Percentiles rank a stretch among this genome's conserved stretches.
Conservation (phyloP, 2,329 filamentous ascomycete species). For the Xylariaceae sp. region DNA sequence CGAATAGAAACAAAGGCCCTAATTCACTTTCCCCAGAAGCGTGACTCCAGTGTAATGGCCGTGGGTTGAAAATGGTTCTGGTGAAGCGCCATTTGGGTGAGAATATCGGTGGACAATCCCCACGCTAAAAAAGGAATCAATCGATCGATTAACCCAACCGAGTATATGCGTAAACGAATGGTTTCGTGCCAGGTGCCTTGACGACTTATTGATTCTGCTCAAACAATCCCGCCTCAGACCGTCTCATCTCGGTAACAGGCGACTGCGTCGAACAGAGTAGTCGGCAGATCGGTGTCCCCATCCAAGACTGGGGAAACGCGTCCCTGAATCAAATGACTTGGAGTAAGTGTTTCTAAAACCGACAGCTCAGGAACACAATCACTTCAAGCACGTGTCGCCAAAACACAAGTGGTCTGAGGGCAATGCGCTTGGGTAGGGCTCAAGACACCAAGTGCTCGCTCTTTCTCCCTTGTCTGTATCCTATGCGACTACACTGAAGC, state of each 20-base stretch:
- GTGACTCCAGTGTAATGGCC: no score
- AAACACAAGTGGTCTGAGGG: not conserved
- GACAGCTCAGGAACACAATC: not conserved
- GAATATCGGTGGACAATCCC: no score
- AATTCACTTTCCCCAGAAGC: no score
- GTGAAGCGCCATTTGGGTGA: no score
- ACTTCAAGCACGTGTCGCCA: not conserved
- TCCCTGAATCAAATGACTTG: not conserved
- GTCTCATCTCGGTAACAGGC: not conserved
- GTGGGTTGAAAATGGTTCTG: no score
- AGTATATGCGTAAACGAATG: not conserved
- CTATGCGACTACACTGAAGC: slow-evolving; percentile 48
- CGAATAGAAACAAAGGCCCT: no score
- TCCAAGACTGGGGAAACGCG: not conserved
- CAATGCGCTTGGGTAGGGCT: not conserved
- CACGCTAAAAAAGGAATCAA: no score
- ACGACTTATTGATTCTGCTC: not conserved
- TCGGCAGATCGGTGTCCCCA: not conserved
- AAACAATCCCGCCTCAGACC: not conserved
- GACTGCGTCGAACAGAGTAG: not conserved
- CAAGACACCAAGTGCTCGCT: not conserved
- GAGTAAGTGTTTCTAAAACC: not conserved
- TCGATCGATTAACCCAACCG: not conserved
- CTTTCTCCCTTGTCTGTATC: not conserved
- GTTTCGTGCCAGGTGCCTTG: not conserved